Percentiles rank a stretch among this genome's conserved stretches.
Evolutionary conservation across 495 filamentous ascomycete genomes (phyloP).

Genomic region (Patellaria atrata): DNA sequence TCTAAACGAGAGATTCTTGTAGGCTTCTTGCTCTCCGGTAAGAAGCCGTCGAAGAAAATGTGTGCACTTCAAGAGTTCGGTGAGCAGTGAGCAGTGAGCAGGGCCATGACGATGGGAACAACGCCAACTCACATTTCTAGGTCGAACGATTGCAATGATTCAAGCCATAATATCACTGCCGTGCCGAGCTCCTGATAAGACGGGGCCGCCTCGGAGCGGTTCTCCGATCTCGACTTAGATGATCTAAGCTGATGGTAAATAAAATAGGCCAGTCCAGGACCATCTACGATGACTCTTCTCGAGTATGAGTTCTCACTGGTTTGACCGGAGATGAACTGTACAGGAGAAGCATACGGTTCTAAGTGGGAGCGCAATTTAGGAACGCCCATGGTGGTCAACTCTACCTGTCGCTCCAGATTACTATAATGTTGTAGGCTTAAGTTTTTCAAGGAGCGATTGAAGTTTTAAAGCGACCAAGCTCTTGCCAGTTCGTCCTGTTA

Average conservation of each 20-base stretch:
- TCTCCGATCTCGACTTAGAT: neutral
- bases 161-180: constrained; percentile 11
- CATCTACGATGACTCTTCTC: constrained; percentile 10
- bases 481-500: no score
- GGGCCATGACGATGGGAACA: no score
- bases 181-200: constrained; percentile 2
- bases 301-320: neutral
- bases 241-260: constrained; percentile 4
- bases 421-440: no score
- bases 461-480: no score
- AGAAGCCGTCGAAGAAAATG: constrained; percentile 19
- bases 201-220: constrained; percentile 3
- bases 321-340: constrained; percentile 5
- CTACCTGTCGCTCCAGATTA: no score
- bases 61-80: neutral
- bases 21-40: constrained; percentile 13
- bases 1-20: constrained; percentile 7
- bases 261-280: constrained; percentile 16
- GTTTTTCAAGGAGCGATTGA: no score
- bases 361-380: constrained; percentile 5
- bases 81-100: neutral
- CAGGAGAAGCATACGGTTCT: constrained; percentile 10
- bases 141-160: constrained; percentile 4
- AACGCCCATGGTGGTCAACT: constrained; percentile 17
- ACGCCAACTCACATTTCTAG: constrained; percentile 14